These are phyloP conservation scores for Mycosphaerella arachidis DNA, from an alignment of 2,329 filamentous ascomycete species.

Conservation along the genomic window DNA sequence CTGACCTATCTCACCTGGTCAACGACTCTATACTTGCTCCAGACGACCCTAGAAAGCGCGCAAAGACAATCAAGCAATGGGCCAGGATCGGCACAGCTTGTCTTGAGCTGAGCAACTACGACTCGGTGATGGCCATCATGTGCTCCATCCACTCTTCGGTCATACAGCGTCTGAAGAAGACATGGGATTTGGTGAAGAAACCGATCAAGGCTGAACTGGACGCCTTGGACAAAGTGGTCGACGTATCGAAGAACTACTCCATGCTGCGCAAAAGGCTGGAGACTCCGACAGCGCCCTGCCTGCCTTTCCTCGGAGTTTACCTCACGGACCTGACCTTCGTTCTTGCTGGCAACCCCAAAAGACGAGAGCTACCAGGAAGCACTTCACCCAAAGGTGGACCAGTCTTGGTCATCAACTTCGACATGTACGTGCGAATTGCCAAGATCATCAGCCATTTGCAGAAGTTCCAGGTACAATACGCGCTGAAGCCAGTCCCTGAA, in stretches of 20 bases:
- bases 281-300: slow-evolving; percentile 75
- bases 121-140: slow-evolving; percentile 93
- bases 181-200: slow-evolving; percentile 82
- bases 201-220: slow-evolving; percentile 80
- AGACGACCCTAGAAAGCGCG: slow-evolving; percentile 88
- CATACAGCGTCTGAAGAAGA: slow-evolving; percentile 79
- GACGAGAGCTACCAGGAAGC: slow-evolving; percentile 65
- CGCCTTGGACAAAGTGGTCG: slow-evolving; percentile 75
- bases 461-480: slow-evolving; percentile 91
- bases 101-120: slow-evolving; percentile 88
- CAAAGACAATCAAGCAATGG: slow-evolving; percentile 92
- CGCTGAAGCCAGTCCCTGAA: slow-evolving; percentile 74
- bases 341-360: slow-evolving; percentile 86
- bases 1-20: slow-evolving; percentile 86
- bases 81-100: slow-evolving; percentile 88
- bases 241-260: slow-evolving; percentile 86
- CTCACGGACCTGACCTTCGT: slow-evolving; percentile 94
- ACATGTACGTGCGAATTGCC: slow-evolving; percentile 91
- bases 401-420: slow-evolving; percentile 88
- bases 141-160: slow-evolving; percentile 90
- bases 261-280: slow-evolving; percentile 76
- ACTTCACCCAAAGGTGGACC: slow-evolving; percentile 56
- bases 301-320: slow-evolving; percentile 95
- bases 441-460: slow-evolving; percentile 95
- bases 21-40: slow-evolving; percentile 85